Evolutionary conservation across 2,329 filamentous ascomycete genomes (phyloP).

Genomic region (Huntiella omanensis): DNA sequence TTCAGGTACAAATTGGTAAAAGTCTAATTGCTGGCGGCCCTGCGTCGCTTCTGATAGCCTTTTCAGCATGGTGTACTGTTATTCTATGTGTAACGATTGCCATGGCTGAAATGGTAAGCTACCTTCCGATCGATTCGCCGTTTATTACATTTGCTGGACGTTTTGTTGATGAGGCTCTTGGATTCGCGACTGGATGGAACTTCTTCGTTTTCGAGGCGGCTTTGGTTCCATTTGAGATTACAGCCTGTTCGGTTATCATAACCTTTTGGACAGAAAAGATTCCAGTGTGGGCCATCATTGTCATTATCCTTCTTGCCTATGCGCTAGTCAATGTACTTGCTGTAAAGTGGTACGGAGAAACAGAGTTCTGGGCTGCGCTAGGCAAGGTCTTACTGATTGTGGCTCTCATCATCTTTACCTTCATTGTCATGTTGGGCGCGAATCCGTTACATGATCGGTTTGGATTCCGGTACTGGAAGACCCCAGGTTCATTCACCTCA

Average conservation of each 20-base stretch:
- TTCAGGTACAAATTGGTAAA: conserved; percentile 30
- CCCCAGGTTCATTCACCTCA: conserved; percentile 52
- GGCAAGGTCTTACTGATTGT: conserved; percentile 56
- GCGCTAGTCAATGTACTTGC: conserved; percentile 49
- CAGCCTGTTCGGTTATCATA: conserved; percentile 43
- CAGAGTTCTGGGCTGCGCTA: conserved; percentile 56
- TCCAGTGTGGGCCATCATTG: conserved; percentile 41
- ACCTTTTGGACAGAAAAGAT: conserved; percentile 43
- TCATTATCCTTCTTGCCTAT: conserved; percentile 28
- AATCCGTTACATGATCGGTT: conserved; percentile 55
- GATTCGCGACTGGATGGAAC: conserved; percentile 55
- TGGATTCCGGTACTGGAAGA: conserved; percentile 49
- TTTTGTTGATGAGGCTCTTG: conserved; percentile 58
- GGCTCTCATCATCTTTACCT: conserved; percentile 56
- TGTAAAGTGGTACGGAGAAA: conserved; percentile 57
- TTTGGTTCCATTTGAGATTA: conserved; percentile 49
- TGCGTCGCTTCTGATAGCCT: conserved; percentile 37
- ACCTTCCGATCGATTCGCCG: conserved; percentile 56
- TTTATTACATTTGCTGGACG: conserved; percentile 62
- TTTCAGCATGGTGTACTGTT: conserved; percentile 40
- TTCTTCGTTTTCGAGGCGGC: conserved; percentile 54
- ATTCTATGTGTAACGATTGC: conserved; percentile 40
- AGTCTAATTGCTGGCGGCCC: conserved; percentile 41
- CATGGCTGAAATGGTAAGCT: conserved; percentile 62
- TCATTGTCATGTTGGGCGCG: conserved; percentile 66